Evolutionary conservation across 1,284 basidiomycete genomes (phyloP).

Genomic region (Ustilago xerochloae): DNA sequence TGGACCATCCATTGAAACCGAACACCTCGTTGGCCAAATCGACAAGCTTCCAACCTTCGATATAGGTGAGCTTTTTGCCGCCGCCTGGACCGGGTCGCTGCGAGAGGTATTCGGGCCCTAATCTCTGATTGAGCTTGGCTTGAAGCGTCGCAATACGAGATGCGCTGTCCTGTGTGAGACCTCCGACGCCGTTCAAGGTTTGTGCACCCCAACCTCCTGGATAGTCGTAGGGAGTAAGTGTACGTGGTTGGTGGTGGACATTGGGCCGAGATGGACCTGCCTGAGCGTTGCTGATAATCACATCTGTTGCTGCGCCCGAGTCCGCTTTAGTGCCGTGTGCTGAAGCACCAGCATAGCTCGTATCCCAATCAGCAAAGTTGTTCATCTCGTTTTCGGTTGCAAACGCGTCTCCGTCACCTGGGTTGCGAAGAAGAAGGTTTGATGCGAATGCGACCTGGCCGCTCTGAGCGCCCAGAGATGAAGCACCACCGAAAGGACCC

Average conservation of each 20-base stretch:
- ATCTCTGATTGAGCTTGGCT: conserved; percentile 82
- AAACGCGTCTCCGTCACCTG: conserved; percentile 4
- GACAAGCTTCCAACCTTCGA: conserved; percentile 88
- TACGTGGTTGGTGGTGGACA: conserved; percentile 14
- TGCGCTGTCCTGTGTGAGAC: conserved; percentile 52
- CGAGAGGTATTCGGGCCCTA: conserved; percentile 93
- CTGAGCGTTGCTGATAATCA: not conserved
- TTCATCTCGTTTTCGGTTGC: conserved; percentile 14
- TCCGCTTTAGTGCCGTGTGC: conserved; percentile 1
- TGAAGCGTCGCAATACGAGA: conserved; percentile 76
- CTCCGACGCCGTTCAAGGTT: conserved; percentile 23
- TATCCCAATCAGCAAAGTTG: conserved; percentile 29
- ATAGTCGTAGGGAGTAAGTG: conserved; percentile 46
- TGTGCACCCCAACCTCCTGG: conserved; percentile 52
- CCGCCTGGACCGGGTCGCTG: conserved; percentile 84
- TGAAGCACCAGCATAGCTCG: conserved; percentile 6
- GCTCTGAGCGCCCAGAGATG: not conserved
- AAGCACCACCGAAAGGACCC: conserved; percentile 42
- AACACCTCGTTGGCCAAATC: conserved; percentile 93
- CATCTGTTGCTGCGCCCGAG: conserved; percentile 1
- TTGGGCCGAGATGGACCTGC: conserved; percentile 8
- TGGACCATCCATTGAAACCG: conserved; percentile 97
- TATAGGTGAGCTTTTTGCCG: conserved; percentile 83
- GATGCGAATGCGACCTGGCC: not conserved
- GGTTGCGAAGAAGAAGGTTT: not conserved